phyloP scores from a whole-genome alignment of 1,284 basidiomycete species.

The Cryptococcus maquisensis region DNA sequence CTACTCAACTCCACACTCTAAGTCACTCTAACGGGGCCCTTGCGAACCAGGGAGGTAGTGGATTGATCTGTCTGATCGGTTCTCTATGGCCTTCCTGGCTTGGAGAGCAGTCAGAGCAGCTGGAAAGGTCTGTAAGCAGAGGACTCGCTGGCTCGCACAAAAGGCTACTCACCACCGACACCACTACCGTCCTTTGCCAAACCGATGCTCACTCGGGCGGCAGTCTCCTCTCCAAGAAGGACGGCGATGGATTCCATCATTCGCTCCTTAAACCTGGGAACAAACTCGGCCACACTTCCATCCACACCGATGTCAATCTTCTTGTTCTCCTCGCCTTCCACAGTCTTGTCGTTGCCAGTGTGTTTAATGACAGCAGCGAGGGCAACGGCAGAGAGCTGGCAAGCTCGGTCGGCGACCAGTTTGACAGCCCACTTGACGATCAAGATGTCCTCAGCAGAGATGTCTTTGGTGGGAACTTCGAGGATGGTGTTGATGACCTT shows the following conservation, averaged over 20 bases:
- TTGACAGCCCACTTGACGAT: conserved; percentile 75
- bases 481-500: conserved; percentile 62
- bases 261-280: conserved; percentile 74
- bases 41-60: conserved; percentile 8
- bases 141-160: not conserved
- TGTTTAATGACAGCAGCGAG: conserved; percentile 81
- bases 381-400: conserved; percentile 76
- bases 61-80: conserved; percentile 2
- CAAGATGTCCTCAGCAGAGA: conserved; percentile 55
- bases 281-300: conserved; percentile 86
- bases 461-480: conserved; percentile 53
- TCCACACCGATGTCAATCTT: conserved; percentile 77
- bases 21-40: not conserved
- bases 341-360: conserved; percentile 60
- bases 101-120: conserved; percentile 49
- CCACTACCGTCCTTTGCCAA: conserved; percentile 96
- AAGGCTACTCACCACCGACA: conserved; percentile 70
- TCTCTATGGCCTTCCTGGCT: conserved; percentile 47
- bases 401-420: conserved; percentile 76
- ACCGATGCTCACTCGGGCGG: conserved; percentile 75
- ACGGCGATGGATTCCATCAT: conserved; percentile 69
- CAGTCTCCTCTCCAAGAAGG: conserved; percentile 73
- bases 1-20: no score
- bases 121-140: conserved; percentile 7
- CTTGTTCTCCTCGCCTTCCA: conserved; percentile 51